Evolutionary conservation across 805 yeast genomes (phyloP).

Genomic region (Wickerhamomyces queroliae): DNA sequence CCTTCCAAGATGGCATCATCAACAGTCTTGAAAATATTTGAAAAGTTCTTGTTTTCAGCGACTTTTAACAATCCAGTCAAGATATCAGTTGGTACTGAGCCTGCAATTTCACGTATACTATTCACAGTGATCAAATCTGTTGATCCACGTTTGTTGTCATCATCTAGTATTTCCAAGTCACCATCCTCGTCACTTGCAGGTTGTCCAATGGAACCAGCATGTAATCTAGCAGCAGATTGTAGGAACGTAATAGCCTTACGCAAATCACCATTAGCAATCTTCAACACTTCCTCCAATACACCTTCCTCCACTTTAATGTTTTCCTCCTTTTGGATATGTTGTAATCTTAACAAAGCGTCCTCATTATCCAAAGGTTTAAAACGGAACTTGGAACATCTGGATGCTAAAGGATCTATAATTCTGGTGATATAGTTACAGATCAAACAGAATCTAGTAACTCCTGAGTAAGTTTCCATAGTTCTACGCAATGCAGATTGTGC

Average conservation of each 20-base stretch:
- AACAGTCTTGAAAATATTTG: constrained; percentile 35
- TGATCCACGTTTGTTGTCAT: constrained; percentile 8
- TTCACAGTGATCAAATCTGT: constrained; percentile 30
- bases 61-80: constrained; percentile 36
- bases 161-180: constrained; percentile 27
- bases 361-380: constrained; percentile 71
- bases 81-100: constrained; percentile 52
- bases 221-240: constrained; percentile 73
- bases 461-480: constrained; percentile 90
- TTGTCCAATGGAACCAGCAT: constrained; percentile 15
- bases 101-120: constrained; percentile 67
- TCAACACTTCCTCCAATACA: constrained; percentile 57
- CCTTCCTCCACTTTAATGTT: constrained; percentile 37
- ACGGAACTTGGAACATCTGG: constrained; percentile 93
- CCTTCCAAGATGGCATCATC: constrained; percentile 56
- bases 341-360: constrained; percentile 65
- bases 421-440: constrained; percentile 96
- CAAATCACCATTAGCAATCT: constrained; percentile 83
- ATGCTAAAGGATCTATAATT: constrained; percentile 93
- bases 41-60: constrained; percentile 27
- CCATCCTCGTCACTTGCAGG: constrained; percentile 28
- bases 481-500: constrained; percentile 95
- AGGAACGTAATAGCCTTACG: constrained; percentile 88
- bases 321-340: constrained; percentile 49
- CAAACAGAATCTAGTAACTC: constrained; percentile 86